phyloP scores from a whole-genome alignment of 2,329 filamentous ascomycete species.

The Cytospora chrysosperma region DNA sequence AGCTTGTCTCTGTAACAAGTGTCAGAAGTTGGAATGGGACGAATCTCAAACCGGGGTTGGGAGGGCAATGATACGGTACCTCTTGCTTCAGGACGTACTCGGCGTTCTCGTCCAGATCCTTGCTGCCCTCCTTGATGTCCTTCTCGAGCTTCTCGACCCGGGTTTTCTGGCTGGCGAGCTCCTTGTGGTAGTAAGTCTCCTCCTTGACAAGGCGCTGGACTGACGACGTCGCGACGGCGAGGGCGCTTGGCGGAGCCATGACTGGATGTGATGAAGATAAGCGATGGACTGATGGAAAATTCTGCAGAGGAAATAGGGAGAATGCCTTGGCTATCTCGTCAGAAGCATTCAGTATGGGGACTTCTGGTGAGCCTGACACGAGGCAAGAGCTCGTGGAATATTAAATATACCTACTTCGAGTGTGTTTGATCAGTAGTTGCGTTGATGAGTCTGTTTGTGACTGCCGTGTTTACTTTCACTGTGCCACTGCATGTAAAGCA shows the following conservation, averaged over 20 bases:
- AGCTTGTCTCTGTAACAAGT: constrained; percentile 62
- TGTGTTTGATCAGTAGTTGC: no score
- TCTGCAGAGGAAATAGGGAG: neutral
- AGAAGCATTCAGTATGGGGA: neutral
- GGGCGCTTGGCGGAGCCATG: constrained; percentile 76
- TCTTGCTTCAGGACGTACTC: constrained; percentile 83
- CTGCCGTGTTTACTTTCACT: neutral
- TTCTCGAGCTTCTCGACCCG: constrained; percentile 68
- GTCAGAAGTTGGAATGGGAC: neutral
- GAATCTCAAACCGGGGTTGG: neutral
- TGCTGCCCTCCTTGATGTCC: constrained; percentile 50
- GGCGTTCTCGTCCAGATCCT: constrained; percentile 68
- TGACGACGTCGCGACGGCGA: constrained; percentile 76
- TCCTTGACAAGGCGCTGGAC: constrained; percentile 88
- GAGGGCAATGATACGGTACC: constrained; percentile 50
- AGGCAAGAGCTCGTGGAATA: neutral
- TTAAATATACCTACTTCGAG: neutral
- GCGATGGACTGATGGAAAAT: neutral
- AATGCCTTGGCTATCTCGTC: neutral
- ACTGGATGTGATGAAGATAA: constrained; percentile 23
- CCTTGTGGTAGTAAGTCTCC: constrained; percentile 84
- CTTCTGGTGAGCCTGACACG: neutral
- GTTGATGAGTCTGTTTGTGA: neutral
- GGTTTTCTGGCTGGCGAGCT: constrained; percentile 72
- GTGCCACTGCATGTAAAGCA: neutral